phyloP scores from a whole-genome alignment of 495 filamentous ascomycete species.

The Collariella sp. region DNA sequence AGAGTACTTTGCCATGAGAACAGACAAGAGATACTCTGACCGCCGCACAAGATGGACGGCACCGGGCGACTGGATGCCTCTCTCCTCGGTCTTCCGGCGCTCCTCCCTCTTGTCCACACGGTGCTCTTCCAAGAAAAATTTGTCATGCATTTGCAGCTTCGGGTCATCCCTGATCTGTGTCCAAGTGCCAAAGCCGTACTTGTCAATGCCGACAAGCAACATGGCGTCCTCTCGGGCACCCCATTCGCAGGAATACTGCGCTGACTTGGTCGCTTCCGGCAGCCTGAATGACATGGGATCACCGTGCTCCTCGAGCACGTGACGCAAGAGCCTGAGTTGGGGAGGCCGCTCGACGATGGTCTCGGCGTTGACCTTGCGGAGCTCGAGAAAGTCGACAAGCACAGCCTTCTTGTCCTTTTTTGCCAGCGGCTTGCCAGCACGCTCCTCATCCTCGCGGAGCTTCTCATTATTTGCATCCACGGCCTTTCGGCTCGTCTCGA shows the following conservation, averaged over 20 bases:
- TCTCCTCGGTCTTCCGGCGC: constrained; percentile 65
- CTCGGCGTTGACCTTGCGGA: constrained; percentile 89
- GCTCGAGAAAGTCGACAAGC: constrained; percentile 82
- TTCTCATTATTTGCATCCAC: constrained; percentile 62
- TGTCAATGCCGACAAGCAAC: constrained; percentile 85
- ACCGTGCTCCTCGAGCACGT: constrained; percentile 52
- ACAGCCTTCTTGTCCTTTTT: constrained; percentile 98
- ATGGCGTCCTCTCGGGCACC: constrained; percentile 91
- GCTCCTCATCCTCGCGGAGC: constrained; percentile 63
- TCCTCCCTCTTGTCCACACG: constrained; percentile 96
- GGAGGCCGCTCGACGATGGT: constrained; percentile 82
- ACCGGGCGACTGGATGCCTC: constrained; percentile 80
- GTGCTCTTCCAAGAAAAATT: constrained; percentile 95
- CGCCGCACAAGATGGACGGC: constrained; percentile 93
- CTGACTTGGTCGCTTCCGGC: constrained; percentile 80
- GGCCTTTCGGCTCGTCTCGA: constrained; percentile 49
- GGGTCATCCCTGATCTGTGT: constrained; percentile 82
- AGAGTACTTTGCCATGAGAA: constrained; percentile 70
- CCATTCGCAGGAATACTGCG: constrained; percentile 81
- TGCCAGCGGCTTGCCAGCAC: constrained; percentile 63
- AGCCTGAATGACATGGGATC: constrained; percentile 75
- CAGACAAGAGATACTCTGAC: constrained; percentile 86
- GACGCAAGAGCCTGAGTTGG: constrained; percentile 76
- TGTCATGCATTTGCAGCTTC: constrained; percentile 78
- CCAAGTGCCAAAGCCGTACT: constrained; percentile 94